Evolutionary conservation across 139 green algal species (phyloP), one percentile per base, ranked within the genome.

Genomic region (Micractinium sp.): DNA sequence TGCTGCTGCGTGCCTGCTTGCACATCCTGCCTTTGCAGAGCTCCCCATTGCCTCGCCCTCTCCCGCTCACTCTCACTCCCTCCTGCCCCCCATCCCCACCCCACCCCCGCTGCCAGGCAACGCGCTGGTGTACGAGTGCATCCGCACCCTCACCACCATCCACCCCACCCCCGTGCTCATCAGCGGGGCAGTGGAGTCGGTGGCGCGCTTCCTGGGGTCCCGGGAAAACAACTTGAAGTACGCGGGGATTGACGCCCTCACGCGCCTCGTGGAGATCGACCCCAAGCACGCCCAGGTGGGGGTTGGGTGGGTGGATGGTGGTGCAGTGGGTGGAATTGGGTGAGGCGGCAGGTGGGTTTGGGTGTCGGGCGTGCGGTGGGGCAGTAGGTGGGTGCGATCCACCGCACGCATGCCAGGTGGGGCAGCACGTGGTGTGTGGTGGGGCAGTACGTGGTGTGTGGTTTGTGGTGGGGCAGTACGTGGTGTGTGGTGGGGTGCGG

Each of bases 91-190:
- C 56, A n/a, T 77, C 60, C 60, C 33, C 33, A 18, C 14, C 20
- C 60, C 0, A 3, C 80, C n/a, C 4, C 82, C 19, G 38, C 29
- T 93, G 95, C 92, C 96, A 69, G 96, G 95, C 80, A 96, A 98
- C 89, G 97, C 98, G 27, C 94, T 99, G 63, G 93, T 99, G 71
- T 98, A 96, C 86, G 98, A 99, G 91, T 96, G 94, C 67, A 94
- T 99, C 56, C 92, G 94, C 33, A 98, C 97, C 27, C 95, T 97
- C 79, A 96, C 97, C 27, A 93, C 92, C 88, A 99, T 99, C 90
- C 96, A 97, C 92, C 98, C 98, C 83, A 96, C 96, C 90, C 91
- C 94, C 3, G 85, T 92, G 71, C 92, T 99, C 41, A 93, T 99
- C 38, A 22, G 22, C 83, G 90, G 93, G 93, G 93, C 95, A 74